Evolutionary conservation across 805 yeast genomes (phyloP).

Genomic region (Nakazawaea ishiwadae): DNA sequence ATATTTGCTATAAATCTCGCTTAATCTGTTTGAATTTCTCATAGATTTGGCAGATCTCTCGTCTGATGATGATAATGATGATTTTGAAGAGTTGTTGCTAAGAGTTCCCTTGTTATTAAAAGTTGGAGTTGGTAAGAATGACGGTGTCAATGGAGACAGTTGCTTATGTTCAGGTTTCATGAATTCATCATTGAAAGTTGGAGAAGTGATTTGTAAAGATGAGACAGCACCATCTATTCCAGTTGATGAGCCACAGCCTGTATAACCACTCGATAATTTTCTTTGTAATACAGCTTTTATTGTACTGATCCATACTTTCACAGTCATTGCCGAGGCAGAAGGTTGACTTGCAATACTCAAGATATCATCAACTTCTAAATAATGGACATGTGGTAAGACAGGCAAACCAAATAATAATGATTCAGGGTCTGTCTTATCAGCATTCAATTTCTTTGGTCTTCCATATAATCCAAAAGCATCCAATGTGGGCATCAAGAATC

Average conservation of each 20-base stretch:
- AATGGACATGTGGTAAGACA: slow-evolving; percentile 71
- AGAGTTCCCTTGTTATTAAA: background rate
- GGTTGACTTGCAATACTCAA: slow-evolving; percentile 32
- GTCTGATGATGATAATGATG: slow-evolving; percentile 4
- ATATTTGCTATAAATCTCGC: slow-evolving; percentile 13
- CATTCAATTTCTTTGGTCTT: slow-evolving; percentile 68
- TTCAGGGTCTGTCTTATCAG: slow-evolving; percentile 61
- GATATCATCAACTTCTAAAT: slow-evolving; percentile 61
- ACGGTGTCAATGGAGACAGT: slow-evolving; percentile 11
- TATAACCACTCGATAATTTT: slow-evolving; percentile 57
- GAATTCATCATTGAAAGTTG: slow-evolving; percentile 1
- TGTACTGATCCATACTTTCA: slow-evolving; percentile 53
- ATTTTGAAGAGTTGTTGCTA: slow-evolving; percentile 9
- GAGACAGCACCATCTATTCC: slow-evolving; percentile 55
- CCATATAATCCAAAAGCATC: slow-evolving; percentile 81
- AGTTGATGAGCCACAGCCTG: slow-evolving; percentile 70
- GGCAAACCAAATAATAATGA: slow-evolving; percentile 81
- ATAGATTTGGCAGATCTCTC: slow-evolving; percentile 5
- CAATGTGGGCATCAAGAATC: slow-evolving; percentile 70
- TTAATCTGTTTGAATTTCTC: slow-evolving; percentile 9
- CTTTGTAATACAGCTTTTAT: slow-evolving; percentile 51
- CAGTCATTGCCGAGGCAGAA: slow-evolving; percentile 42
- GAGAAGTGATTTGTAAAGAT: slow-evolving; percentile 3
- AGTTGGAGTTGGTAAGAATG: slow-evolving; percentile 9
- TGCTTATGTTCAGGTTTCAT: background rate